These are phyloP conservation scores for Hypomontagnella submonticulosa DNA, from an alignment of 495 filamentous ascomycete species.

Conservation along the genomic window DNA sequence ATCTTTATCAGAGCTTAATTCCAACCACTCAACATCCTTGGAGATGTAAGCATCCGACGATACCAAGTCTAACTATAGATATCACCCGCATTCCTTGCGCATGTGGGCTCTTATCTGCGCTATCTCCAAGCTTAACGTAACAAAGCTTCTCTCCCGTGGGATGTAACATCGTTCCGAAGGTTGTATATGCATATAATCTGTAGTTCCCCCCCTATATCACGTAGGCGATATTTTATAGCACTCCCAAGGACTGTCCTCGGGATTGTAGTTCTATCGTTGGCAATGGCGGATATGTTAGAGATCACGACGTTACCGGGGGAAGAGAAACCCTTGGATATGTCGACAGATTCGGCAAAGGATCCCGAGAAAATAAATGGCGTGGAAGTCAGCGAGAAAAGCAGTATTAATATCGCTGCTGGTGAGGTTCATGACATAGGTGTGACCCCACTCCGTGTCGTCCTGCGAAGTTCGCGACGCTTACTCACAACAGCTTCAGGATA, in stretches of 20 bases:
- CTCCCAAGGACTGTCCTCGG: not conserved
- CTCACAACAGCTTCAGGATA: conserved; percentile 29
- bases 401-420: conserved; percentile 29
- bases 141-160: not conserved
- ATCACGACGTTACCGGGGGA: conserved; percentile 25
- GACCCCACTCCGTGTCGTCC: not conserved
- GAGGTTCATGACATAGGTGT: conserved; percentile 36
- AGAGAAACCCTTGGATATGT: conserved; percentile 17
- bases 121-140: conserved; percentile 15
- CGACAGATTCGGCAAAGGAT: conserved; percentile 30
- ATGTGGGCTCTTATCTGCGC: conserved; percentile 23
- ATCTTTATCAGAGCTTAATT: too few species aligned
- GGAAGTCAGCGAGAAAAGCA: conserved; percentile 39
- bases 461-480: not conserved
- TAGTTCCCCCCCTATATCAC: conserved; percentile 3
- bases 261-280: not conserved
- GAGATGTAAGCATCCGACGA: conserved; percentile 2
- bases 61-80: conserved; percentile 6
- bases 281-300: conserved; percentile 28
- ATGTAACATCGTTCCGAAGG: not conserved
- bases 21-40: not conserved
- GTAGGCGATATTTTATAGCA: not conserved
- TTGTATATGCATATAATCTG: conserved; percentile 18
- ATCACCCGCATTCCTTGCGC: conserved; percentile 7
- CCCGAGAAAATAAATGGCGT: conserved; percentile 31